Conservation (phyloP, 345 rosid species). For the Turritis glabra region DNA sequence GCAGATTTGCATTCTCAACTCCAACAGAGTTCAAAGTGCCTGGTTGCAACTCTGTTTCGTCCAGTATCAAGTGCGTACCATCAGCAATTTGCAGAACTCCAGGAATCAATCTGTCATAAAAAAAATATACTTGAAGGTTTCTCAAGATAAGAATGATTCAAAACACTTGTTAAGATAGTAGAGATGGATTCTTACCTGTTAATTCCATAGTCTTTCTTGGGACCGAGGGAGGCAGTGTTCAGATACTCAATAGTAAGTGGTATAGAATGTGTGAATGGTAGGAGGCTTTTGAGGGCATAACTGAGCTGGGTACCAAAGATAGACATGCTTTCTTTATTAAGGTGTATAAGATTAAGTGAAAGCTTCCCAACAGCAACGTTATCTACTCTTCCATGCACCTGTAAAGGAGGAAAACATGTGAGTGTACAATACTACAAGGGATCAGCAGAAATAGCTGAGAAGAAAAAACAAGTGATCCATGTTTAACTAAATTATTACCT, state of each 20-base stretch:
- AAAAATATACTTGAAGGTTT: not conserved
- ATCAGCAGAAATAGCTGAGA: conserved; percentile 1
- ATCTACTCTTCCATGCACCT: conserved; percentile 87
- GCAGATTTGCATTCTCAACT: conserved; percentile 67
- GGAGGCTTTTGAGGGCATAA: conserved; percentile 54
- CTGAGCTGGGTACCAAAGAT: conserved; percentile 57
- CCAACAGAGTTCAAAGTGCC: conserved; percentile 84
- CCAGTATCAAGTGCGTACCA: conserved; percentile 72
- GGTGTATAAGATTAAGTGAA: conserved; percentile 67
- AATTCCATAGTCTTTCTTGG: conserved; percentile 74
- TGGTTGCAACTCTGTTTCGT: conserved; percentile 74
- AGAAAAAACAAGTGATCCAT: not conserved
- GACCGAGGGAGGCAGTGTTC: conserved; percentile 65
- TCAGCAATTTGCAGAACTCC: conserved; percentile 81
- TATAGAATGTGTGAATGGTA: conserved; percentile 66
- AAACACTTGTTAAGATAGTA: not conserved
- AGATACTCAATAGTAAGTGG: conserved; percentile 74
- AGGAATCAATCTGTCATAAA: conserved; percentile 55
- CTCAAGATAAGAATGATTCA: not conserved
- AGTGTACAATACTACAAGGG: not conserved
- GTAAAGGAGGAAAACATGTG: conserved; percentile 4
- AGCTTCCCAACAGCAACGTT: conserved; percentile 88
- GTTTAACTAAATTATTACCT: conserved; percentile 43
- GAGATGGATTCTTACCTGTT: conserved; percentile 53
- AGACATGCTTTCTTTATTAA: conserved; percentile 66